A percentile compares a stretch with the other conserved stretches of the same genome.
phyloP scores from a whole-genome alignment of 73 alveolate genomes.

The Stentor coeruleus region DNA sequence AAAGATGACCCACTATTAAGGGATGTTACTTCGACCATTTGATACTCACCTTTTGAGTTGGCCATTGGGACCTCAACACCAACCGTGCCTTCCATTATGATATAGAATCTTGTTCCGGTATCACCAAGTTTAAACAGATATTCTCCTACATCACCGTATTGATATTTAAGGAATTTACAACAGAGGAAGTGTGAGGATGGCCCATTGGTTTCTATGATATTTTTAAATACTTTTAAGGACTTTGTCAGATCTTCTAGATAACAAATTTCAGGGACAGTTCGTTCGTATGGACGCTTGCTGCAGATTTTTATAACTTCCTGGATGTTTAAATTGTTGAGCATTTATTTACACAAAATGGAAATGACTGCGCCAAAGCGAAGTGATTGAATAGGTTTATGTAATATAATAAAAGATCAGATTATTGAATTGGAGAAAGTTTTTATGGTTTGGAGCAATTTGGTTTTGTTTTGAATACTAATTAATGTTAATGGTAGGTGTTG shows the following conservation, averaged over 20 bases:
- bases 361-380: too few species aligned
- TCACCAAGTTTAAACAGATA: slow-evolving; percentile 46
- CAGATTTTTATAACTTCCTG: not conserved
- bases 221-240: slow-evolving; percentile 19
- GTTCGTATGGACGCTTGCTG: not conserved
- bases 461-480: too few species aligned
- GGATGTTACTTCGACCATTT: slow-evolving; percentile 25
- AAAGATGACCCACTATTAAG: slow-evolving; percentile 22
- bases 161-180: slow-evolving; percentile 36
- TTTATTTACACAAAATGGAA: too few species aligned
- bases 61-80: slow-evolving; percentile 38
- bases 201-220: slow-evolving; percentile 30
- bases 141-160: slow-evolving; percentile 23
- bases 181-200: slow-evolving; percentile 35
- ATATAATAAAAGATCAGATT: too few species aligned
- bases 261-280: not conserved
- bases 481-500: too few species aligned
- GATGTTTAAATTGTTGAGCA: not conserved
- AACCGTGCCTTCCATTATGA: slow-evolving; percentile 56
- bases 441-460: too few species aligned
- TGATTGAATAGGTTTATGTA: too few species aligned
- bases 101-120: slow-evolving; percentile 40
- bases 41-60: slow-evolving; percentile 22
- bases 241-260: slow-evolving; percentile 5
- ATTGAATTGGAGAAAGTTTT: too few species aligned